Evolutionary conservation across 2,329 filamentous ascomycete species (phyloP).

Genomic region (Colletotrichum sansevieriae): DNA sequence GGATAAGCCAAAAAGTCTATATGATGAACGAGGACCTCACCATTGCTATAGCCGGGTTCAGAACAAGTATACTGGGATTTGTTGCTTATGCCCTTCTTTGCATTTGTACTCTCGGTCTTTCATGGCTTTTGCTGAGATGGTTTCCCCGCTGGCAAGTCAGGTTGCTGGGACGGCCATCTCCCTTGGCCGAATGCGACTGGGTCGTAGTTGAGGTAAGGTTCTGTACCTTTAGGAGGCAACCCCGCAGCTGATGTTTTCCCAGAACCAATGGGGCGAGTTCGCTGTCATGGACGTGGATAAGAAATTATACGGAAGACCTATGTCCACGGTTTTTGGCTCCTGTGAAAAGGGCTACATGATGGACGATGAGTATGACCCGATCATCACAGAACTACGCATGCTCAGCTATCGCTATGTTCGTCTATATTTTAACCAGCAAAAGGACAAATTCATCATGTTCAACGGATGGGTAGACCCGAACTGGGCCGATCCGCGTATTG

Average conservation of each 20-base stretch:
- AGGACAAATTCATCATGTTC: constrained; percentile 88
- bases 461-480: constrained; percentile 94
- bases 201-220: constrained; percentile 83
- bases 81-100: constrained; percentile 79
- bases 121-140: constrained; percentile 90
- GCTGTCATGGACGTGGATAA: constrained; percentile 76
- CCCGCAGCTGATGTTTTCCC: constrained; percentile 39
- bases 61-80: constrained; percentile 79
- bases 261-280: constrained; percentile 97
- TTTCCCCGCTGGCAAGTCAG: constrained; percentile 87
- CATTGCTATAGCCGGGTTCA: constrained; percentile 92
- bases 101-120: constrained; percentile 78
- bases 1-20: constrained; percentile 90
- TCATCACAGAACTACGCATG: constrained; percentile 79
- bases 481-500: constrained; percentile 83
- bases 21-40: constrained; percentile 94
- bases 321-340: constrained; percentile 76
- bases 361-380: constrained; percentile 81
- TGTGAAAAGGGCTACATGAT: constrained; percentile 71
- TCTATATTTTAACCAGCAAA: constrained; percentile 89
- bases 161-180: constrained; percentile 76
- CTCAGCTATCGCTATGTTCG: constrained; percentile 95
- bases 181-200: constrained; percentile 85
- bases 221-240: neutral
- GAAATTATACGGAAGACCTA: constrained; percentile 65